phyloP scores from a whole-genome alignment of 495 filamentous ascomycete species.

The Talaromyces borbonicus region DNA sequence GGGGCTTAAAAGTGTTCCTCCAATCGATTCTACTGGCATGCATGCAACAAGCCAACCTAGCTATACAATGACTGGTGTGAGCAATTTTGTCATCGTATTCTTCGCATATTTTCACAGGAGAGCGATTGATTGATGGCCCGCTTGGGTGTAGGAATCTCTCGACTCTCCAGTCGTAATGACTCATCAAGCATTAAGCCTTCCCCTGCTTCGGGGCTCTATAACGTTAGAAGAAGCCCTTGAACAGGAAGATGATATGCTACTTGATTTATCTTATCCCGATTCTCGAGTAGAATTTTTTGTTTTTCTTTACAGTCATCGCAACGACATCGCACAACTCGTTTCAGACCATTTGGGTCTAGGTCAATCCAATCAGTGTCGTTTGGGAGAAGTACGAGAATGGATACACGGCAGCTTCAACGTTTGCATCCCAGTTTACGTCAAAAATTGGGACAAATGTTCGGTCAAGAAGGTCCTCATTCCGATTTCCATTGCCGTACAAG shows the following conservation, averaged over 20 bases:
- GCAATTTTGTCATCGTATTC: too few relatives aligned
- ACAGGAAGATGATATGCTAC: slow-evolving; percentile 14
- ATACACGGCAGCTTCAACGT: slow-evolving; percentile 27
- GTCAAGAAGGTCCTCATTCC: slow-evolving; percentile 18
- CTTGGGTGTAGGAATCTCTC: too few relatives aligned
- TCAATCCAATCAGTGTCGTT: slow-evolving; percentile 8
- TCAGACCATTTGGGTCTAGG: slow-evolving; percentile 18
- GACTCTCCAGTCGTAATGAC: too few relatives aligned
- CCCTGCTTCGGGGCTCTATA: slow-evolving; percentile 11
- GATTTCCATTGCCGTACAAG: slow-evolving; percentile 28
- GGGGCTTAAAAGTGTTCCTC: too few relatives aligned
- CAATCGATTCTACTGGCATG: too few relatives aligned
- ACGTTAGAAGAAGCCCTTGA: slow-evolving; percentile 11
- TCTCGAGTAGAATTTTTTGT: slow-evolving; percentile 12
- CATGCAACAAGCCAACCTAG: too few relatives aligned
- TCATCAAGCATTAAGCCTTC: too few relatives aligned
- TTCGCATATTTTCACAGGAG: too few relatives aligned
- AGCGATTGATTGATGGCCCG: too few relatives aligned
- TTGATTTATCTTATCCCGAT: slow-evolving; percentile 9
- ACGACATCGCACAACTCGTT: slow-evolving; percentile 16
- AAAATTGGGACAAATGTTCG: slow-evolving; percentile 10
- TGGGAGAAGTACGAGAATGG: slow-evolving; percentile 19
- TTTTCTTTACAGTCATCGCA: slow-evolving; percentile 4
- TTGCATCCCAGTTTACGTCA: slow-evolving; percentile 21
- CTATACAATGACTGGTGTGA: too few relatives aligned